Evolutionary conservation across 2,329 filamentous ascomycete species (phyloP), one percentile per base, ranked within the genome.

Genomic region (Pseudogymnoascus sp.): DNA sequence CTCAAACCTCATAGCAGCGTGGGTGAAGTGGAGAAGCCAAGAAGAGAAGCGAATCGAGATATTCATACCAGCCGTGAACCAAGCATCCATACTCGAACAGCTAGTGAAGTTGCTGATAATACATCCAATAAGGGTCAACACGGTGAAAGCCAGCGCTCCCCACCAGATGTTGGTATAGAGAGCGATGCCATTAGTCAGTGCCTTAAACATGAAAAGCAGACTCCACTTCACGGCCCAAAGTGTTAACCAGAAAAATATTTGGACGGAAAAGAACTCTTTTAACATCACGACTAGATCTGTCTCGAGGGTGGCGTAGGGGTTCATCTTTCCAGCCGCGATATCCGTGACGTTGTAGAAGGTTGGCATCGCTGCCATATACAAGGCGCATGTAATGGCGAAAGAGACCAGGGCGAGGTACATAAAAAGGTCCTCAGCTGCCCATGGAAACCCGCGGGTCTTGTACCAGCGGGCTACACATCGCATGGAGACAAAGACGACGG

Each of bases 291-390:
- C 42, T 3, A 68, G 64, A 53, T 77, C 76, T 4, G 71, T 42
- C 63, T 67, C 38, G n/a, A 77, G 66, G 1, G 65, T 69, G 1
- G 70, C 61, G 62, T 75, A 76, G 0, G 67, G 65, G 5, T 63
- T 33, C 7, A 67, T 69, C 23, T 63, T 63, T 16, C 71, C 72
- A 3, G 63, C 42, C 50, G 63, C 37, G 8, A 73, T 67, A 10
- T 63, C 69, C 12, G 69, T 70, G 3, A 75, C 65, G 16, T 69
- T 70, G 62, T 71, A 76, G 31, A 77, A 68, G 2, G 64, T 67
- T 0, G 75, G 74, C 3, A 73, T 71, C 25, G 74, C 69, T 7
- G 73, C 67, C 47, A 77, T 70, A 63, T 77, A 77, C 33, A 75
- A 64, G 4, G 70, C 69, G 21, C 65, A 65, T 63, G 71, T 65